Evolutionary conservation across 345 rosid species (phyloP), one percentile per base, ranked within the genome.

Genomic region (Populus ilicifolia): DNA sequence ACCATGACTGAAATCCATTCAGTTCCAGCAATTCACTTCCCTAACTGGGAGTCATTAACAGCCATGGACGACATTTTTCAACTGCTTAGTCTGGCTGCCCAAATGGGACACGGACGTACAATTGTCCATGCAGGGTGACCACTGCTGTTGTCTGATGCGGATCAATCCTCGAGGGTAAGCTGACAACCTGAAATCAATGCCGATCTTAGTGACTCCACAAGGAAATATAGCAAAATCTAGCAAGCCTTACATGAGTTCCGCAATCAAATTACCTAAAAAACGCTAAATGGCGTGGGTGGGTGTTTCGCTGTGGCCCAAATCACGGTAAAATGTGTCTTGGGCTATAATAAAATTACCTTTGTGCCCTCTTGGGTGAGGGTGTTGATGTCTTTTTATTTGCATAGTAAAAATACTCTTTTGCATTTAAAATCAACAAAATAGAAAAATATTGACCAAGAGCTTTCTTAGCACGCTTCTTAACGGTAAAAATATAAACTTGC

Each of bases 141-240:
- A 91, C 93, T 1, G 95, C 93, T 5, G 95, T 87, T 50, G 95
- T 89, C 33, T 88, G 91, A 78, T 82, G 90, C 10, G 95, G 89
- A 69, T 89, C 93, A 8, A 91, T 91, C 81, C 91, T 84, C 8
- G 86, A 80, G 9, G 95, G 91, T 66, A 91, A 84, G 85, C 77
- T 88, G 18, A 91, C 87, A 69, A 91, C 91, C 95, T 91, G 80
- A 63, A n/a, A 65, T 44, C 33, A 17, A 43, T 2, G 13, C 14
- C 0, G 27, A 23, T 20, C 56, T 36, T 67, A 43, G 33, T 6
- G 14, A 23, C 5, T 17, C 13, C 62, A 21, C n/a, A 10, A 65
- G 13, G 14, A 44, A 48, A 44, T 30, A 44, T 18, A 12, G 27
- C 23, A 8, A 18, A 63, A 10, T 14, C 35, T 27, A 54, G n/a